phyloP scores from a whole-genome alignment of 768 basidiomycete genomes.

The Trichaptum fuscoviolaceum region DNA sequence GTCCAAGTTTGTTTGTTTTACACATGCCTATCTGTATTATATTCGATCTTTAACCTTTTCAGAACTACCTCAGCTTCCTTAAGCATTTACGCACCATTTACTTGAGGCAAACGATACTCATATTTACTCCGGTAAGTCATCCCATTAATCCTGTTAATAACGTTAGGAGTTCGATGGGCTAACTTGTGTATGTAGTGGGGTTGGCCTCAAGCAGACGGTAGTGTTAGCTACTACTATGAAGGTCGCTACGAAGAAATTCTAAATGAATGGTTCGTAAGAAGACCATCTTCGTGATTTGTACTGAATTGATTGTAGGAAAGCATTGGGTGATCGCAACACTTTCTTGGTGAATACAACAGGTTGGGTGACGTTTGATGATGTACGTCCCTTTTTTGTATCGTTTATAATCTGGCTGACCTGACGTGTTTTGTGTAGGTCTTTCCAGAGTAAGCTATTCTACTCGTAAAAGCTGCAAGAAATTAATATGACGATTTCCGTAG shows the following conservation, averaged over 20 bases:
- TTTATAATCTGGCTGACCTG: not conserved
- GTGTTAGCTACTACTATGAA: slow-evolving; percentile 38
- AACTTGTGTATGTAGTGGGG: slow-evolving; percentile 37
- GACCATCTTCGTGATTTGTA: not conserved
- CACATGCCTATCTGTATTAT: not conserved
- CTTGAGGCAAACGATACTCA: slow-evolving; percentile 41
- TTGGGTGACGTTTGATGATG: slow-evolving; percentile 47
- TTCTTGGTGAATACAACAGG: slow-evolving; percentile 53
- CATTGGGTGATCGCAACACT: slow-evolving; percentile 39
- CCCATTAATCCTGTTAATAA: slow-evolving; percentile 1
- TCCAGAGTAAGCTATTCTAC: slow-evolving; percentile 28
- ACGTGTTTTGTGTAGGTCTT: slow-evolving; percentile 18
- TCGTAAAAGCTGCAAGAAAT: not conserved
- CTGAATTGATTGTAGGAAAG: slow-evolving; percentile 23
- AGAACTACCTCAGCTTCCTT: slow-evolving; percentile 47
- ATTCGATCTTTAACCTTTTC: not conserved
- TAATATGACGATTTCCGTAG: slow-evolving; percentile 16
- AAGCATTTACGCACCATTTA: slow-evolving; percentile 39
- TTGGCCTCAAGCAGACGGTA: slow-evolving; percentile 48
- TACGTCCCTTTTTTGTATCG: slow-evolving; percentile 15
- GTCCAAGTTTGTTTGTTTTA: slow-evolving; percentile 30
- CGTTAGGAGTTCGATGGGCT: not conserved
- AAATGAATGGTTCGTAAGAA: slow-evolving; percentile 26
- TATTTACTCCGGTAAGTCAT: slow-evolving; percentile 44
- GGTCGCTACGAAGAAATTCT: slow-evolving; percentile 45